A percentile compares a stretch with the other conserved stretches of the same genome.
These are phyloP conservation scores for Nothophaeocryptopus gaeumannii DNA, from an alignment of 2,329 filamentous ascomycete species.

Conservation along the genomic window DNA sequence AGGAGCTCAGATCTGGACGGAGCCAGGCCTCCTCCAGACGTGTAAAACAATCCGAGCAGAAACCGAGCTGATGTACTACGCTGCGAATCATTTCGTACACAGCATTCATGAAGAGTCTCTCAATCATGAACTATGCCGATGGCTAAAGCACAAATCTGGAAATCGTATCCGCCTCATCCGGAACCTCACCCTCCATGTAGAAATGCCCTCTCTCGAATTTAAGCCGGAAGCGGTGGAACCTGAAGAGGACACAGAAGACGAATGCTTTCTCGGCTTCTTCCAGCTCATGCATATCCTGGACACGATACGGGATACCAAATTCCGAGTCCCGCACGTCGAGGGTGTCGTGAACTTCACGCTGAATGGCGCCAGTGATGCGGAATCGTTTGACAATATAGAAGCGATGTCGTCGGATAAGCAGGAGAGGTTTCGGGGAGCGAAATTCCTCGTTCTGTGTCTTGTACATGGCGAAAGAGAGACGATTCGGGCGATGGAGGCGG, in stretches of 20 bases:
- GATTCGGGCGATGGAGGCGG: conserved; percentile 13
- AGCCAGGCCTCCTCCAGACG: conserved; percentile 17
- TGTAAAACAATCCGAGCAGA: conserved; percentile 24
- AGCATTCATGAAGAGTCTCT: conserved; percentile 14
- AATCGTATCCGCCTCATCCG: conserved; percentile 12
- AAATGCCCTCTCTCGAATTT: conserved; percentile 15
- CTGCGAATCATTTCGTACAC: conserved; percentile 19
- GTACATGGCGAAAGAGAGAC: conserved; percentile 15
- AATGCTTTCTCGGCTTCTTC: conserved; percentile 4
- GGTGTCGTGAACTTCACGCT: conserved; percentile 14
- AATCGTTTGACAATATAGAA: conserved; percentile 17
- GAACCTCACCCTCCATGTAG: conserved; percentile 13
- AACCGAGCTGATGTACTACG: conserved; percentile 26
- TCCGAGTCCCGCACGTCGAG: conserved; percentile 5
- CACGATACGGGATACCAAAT: conserved; percentile 1
- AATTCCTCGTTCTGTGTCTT: conserved; percentile 19
- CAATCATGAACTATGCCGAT: conserved; percentile 12
- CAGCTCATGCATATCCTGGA: conserved; percentile 17
- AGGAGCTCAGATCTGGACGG: conserved; percentile 11
- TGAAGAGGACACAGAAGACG: conserved; percentile 2
- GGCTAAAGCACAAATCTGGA: conserved; percentile 14
- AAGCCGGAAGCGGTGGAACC: background rate
- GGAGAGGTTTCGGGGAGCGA: conserved; percentile 16
- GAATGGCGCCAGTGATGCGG: conserved; percentile 16
- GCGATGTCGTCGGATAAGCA: conserved; percentile 15